Conservation (phyloP, 768 basidiomycete species). For the Podaxis sp. region DNA sequence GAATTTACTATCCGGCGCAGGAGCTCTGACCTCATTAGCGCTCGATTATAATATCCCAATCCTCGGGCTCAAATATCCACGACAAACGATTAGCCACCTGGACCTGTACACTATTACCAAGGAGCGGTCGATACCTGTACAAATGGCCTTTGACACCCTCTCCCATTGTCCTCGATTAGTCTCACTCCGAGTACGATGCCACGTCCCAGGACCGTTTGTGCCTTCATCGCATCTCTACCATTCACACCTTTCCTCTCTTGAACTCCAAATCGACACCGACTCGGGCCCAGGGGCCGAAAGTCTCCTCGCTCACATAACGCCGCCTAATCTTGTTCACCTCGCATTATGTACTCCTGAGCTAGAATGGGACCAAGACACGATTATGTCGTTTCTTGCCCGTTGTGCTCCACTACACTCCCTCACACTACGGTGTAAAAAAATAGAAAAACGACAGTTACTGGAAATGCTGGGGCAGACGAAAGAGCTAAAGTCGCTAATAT, state of each 20-base stretch:
- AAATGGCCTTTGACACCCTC: conserved; percentile 11
- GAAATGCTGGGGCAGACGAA: conserved; percentile 1
- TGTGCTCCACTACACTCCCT: background rate
- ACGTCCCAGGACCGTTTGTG: background rate
- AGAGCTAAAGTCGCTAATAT: background rate
- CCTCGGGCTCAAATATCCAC: conserved; percentile 1
- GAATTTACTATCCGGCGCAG: conserved; percentile 3
- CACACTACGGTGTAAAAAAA: conserved; percentile 7
- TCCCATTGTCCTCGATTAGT: conserved; percentile 1
- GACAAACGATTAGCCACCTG: conserved; percentile 4
- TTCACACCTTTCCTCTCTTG: background rate
- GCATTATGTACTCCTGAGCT: background rate
- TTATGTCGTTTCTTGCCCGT: conserved; percentile 5
- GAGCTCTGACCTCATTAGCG: background rate
- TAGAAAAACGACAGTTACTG: conserved; percentile 1
- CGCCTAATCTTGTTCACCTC: conserved; percentile 1
- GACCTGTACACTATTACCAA: conserved; percentile 6
- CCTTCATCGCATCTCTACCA: conserved; percentile 9
- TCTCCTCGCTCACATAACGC: conserved; percentile 5
- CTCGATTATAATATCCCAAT: conserved; percentile 9
- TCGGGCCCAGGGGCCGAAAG: conserved; percentile 9
- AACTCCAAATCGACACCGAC: conserved; percentile 11
- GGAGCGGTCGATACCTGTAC: conserved; percentile 11
- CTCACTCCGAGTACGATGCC: conserved; percentile 4
- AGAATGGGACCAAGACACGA: conserved; percentile 12